These are phyloP conservation scores for Pleurotus eryngii DNA, from an alignment of 768 basidiomycete species.

Conservation along the genomic window DNA sequence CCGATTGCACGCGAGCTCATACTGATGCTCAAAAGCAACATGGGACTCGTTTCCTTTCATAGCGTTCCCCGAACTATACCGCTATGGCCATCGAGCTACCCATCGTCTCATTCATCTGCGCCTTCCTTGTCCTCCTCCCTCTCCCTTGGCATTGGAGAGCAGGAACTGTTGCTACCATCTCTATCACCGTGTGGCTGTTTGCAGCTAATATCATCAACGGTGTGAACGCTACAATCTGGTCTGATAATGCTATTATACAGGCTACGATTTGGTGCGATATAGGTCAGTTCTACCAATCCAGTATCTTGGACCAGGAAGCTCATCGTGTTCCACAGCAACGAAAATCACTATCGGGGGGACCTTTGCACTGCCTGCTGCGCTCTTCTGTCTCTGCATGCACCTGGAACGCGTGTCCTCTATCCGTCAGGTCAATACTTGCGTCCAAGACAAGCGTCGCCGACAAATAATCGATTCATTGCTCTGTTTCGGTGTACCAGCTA, in stretches of 20 bases:
- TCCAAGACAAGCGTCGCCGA: slow-evolving; percentile 35
- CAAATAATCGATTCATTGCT: slow-evolving; percentile 41
- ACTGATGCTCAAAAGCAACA: too few species aligned
- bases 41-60: too few species aligned
- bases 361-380: slow-evolving; percentile 57
- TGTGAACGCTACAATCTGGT: slow-evolving; percentile 63
- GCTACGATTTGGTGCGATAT: slow-evolving; percentile 77
- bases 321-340: slow-evolving; percentile 38
- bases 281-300: slow-evolving; percentile 33
- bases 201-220: slow-evolving; percentile 46
- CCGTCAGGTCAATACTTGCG: slow-evolving; percentile 28
- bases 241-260: slow-evolving; percentile 40
- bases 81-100: slow-evolving; percentile 34
- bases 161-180: slow-evolving; percentile 42
- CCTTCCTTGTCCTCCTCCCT: slow-evolving; percentile 38
- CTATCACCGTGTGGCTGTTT: slow-evolving; percentile 51
- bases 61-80: too few species aligned
- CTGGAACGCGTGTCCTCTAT: slow-evolving; percentile 53
- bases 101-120: slow-evolving; percentile 43
- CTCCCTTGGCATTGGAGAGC: slow-evolving; percentile 39
- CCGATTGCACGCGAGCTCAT: too few species aligned
- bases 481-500: slow-evolving; percentile 51
- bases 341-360: slow-evolving; percentile 49
- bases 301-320: background rate
- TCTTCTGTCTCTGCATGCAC: slow-evolving; percentile 51